Conservation (phyloP, 495 filamentous ascomycete genomes). For the Trichoderma erinaceum region DNA sequence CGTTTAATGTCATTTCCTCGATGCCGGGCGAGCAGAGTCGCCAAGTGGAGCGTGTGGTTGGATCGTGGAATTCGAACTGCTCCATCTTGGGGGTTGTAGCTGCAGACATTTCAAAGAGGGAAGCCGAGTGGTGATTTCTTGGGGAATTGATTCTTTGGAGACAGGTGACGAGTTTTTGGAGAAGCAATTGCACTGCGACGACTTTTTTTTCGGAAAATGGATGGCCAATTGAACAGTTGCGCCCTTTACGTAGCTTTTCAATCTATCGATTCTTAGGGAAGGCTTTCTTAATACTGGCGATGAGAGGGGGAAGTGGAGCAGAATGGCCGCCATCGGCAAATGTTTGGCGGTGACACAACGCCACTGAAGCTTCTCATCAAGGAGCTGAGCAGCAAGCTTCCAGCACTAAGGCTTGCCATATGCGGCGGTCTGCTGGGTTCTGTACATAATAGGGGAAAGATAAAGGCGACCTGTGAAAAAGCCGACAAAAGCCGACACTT, state of each 20-base stretch:
- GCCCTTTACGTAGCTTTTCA: not conserved
- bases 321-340: not conserved
- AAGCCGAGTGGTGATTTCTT: not conserved
- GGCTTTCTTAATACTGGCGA: not conserved
- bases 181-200: too few relatives aligned
- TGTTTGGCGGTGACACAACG: not conserved
- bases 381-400: not conserved
- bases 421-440: not conserved
- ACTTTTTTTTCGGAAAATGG: too few relatives aligned
- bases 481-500: constrained; percentile 2
- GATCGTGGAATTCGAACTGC: constrained; percentile 12
- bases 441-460: not conserved
- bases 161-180: not conserved
- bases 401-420: not conserved
- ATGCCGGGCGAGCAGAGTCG: not conserved
- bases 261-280: too few relatives aligned
- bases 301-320: not conserved
- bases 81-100: not conserved
- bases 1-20: not conserved
- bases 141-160: not conserved
- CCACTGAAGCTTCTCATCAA: not conserved
- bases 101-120: not conserved
- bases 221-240: not conserved
- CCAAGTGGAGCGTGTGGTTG: not conserved
- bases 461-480: not conserved